These are phyloP conservation scores for Solanum gandarillasii DNA, from an alignment of 257 asterid genomes.

Conservation along the genomic window DNA sequence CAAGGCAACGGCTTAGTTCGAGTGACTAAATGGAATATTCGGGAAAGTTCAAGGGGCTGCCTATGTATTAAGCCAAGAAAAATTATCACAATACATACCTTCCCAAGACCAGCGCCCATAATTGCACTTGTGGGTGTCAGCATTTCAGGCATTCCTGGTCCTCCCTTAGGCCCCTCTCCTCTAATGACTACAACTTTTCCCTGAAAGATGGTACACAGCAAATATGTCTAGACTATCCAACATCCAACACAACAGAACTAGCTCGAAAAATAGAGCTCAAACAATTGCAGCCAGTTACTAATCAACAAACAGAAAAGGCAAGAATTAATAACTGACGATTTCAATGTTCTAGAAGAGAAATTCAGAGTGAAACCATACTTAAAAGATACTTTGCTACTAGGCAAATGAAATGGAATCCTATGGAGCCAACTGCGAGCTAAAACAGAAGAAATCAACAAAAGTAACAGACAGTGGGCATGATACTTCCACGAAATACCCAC, in stretches of 20 bases:
- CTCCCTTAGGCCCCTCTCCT: conserved; percentile 99
- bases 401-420: neutral
- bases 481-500: neutral
- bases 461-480: neutral
- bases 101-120: conserved; percentile 99
- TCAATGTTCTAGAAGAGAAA: neutral
- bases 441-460: neutral
- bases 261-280: neutral
- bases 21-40: neutral
- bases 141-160: conserved; percentile 99
- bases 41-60: neutral
- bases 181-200: conserved; percentile 90
- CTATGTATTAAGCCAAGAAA: neutral
- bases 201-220: conserved; percentile 23
- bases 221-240: neutral
- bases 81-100: conserved; percentile 29
- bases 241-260: neutral
- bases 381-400: neutral
- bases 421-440: neutral
- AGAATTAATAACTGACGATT: neutral
- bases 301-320: neutral
- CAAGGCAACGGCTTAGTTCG: neutral
- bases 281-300: neutral
- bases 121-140: conserved; percentile 98
- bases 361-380: neutral